phyloP scores from a whole-genome alignment of 23 red algal genomes.

The Cyanidioschyzon merolae region DNA sequence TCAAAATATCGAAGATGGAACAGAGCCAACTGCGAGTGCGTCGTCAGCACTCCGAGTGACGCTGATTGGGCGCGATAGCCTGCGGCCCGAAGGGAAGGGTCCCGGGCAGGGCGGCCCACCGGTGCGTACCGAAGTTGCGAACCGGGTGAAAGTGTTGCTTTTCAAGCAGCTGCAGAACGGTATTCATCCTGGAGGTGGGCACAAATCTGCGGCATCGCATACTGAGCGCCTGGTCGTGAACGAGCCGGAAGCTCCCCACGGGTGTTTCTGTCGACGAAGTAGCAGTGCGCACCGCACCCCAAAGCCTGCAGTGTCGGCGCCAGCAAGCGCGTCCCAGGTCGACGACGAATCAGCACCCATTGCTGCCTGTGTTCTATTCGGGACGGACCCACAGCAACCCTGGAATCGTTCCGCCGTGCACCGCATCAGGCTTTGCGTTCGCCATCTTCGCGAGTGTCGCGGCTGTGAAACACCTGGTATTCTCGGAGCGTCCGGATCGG shows the following conservation, averaged over 20 bases:
- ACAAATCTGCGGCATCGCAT: not conserved
- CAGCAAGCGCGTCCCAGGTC: not conserved
- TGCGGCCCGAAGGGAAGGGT: not conserved
- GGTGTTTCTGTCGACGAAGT: not conserved
- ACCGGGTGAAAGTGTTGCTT: not conserved
- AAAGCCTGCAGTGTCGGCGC: not conserved
- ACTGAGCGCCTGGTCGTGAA: not conserved
- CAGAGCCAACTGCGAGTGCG: not conserved
- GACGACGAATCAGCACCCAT: not conserved
- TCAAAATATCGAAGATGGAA: too few species aligned
- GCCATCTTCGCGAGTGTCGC: not conserved
- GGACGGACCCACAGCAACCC: not conserved
- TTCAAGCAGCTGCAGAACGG: not conserved
- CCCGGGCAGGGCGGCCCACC: not conserved
- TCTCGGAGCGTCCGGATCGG: constrained; percentile 4
- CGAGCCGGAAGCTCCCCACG: not conserved
- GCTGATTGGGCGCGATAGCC: not conserved
- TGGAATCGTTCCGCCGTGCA: not conserved
- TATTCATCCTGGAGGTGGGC: not conserved
- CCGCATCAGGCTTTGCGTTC: not conserved
- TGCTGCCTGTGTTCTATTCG: too few species aligned
- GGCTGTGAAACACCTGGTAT: not conserved
- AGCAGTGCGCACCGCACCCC: not conserved
- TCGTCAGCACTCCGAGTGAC: not conserved
- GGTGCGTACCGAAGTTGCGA: not conserved